phyloP scores from a whole-genome alignment of 805 yeast genomes.

The Wickerhamiella musiphila region DNA sequence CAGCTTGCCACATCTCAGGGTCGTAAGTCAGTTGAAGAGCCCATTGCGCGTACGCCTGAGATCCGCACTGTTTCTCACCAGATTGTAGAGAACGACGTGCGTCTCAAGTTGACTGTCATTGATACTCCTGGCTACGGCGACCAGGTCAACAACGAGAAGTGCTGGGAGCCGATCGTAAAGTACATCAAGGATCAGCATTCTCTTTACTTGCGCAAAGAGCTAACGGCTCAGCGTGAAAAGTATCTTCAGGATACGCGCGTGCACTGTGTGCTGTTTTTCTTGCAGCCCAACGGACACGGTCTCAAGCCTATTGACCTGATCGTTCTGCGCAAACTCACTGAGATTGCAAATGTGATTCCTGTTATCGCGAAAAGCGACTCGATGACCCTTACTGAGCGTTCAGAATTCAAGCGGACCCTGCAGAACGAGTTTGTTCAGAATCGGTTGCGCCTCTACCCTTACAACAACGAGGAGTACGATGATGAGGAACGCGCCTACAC shows the following conservation, averaged over 20 bases:
- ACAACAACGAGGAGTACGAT: conserved; percentile 34
- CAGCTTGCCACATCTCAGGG: conserved; percentile 62
- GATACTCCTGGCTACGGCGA: conserved; percentile 99
- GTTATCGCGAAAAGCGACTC: conserved; percentile 89
- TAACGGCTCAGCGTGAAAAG: conserved; percentile 84
- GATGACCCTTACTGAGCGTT: conserved; percentile 70
- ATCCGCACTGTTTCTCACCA: conserved; percentile 31
- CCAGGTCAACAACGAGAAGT: conserved; percentile 83
- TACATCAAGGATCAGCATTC: conserved; percentile 93
- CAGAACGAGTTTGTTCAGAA: conserved; percentile 63
- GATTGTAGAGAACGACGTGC: conserved; percentile 72
- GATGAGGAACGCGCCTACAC: conserved; percentile 22
- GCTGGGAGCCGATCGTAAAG: conserved; percentile 92
- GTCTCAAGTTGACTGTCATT: conserved; percentile 68
- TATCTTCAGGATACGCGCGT: conserved; percentile 74
- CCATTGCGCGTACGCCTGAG: conserved; percentile 74
- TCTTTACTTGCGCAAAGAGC: conserved; percentile 75
- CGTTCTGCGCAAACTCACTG: conserved; percentile 68
- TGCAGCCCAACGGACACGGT: conserved; percentile 80
- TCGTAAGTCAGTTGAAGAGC: conserved; percentile 46
- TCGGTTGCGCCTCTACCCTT: conserved; percentile 66
- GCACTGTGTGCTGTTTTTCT: conserved; percentile 80
- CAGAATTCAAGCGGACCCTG: conserved; percentile 49
- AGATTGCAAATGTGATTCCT: conserved; percentile 86
- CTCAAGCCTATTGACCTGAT: conserved; percentile 67